Base-by-base conservation (phyloP, 177 flowering plant species). In the Vitis hybrid region DNA sequence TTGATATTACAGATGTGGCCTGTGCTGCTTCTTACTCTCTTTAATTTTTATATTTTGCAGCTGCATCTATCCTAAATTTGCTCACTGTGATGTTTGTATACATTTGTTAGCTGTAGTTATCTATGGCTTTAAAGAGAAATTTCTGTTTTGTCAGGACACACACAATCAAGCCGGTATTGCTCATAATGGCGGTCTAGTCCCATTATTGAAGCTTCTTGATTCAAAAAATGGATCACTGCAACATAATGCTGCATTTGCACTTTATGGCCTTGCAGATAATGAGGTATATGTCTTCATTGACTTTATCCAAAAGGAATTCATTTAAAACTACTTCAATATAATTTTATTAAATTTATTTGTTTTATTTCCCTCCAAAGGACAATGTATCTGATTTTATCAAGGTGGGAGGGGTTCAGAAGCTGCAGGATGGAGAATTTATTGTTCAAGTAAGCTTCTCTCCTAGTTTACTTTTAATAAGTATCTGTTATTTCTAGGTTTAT, bases 161-260 rank as follows among this genome's bases (percentile, higher is more conserved):
- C 92, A 92, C 76, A 92, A 91, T 70, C 97, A 92, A 77, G 96
- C 97, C 66, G 97, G 94, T 23, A 91, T 92, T 71, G 91, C 88
- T 64, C 90, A 91, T 72, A 86, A 74, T 81, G 96, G 96, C 61
- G 97, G 96, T 55, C 71, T 92, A 57, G 62, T 78, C 68, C 97
- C 97, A 64, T 75, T 92, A 66, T 73, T 92, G 69, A 92, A 91
- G 84, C 96, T 91, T 72, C 92, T 92, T 66, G 96, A 91, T 79
- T 86, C 96, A 12, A 91, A 84, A 80, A 91, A 89, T 78, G 97
- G 94, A 18, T 84, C 96, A 75, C 74, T 92, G 80, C 97, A 92
- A 70, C 96, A 92, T 75, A 92, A 92, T 86, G 97, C 96, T 60
- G 97, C 97, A 62, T 92, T 92, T 84, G 93, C 97, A 69, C 92